Percentiles rank a stretch among this genome's conserved stretches.
These are phyloP conservation scores for Backusella morwellensis DNA, from an alignment of 192 early-diverging fungal species.

Conservation along the genomic window DNA sequence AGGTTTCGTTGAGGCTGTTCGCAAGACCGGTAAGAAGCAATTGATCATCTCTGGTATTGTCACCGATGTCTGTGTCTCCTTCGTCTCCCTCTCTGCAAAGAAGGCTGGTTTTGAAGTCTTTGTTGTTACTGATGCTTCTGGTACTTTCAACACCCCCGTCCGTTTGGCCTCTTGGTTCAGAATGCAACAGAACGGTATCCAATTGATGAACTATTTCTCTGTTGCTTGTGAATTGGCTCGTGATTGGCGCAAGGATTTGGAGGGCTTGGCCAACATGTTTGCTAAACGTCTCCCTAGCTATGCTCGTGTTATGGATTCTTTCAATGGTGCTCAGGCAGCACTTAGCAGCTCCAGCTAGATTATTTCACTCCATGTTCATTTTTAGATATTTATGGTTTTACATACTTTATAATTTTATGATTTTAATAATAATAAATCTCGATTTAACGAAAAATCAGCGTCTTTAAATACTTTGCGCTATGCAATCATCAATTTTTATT, in stretches of 20 bases:
- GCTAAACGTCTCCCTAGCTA: slow-evolving; percentile 25
- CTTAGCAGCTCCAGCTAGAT: not conserved
- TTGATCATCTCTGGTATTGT: slow-evolving; percentile 34
- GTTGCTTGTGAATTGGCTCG: slow-evolving; percentile 32
- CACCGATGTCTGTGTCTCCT: slow-evolving; percentile 37
- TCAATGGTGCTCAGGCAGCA: slow-evolving; percentile 16
- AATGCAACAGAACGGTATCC: slow-evolving; percentile 27
- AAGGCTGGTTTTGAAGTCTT: slow-evolving; percentile 34
- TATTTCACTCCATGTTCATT: not conserved
- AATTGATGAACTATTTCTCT: slow-evolving; percentile 34
- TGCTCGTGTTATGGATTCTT: slow-evolving; percentile 25
- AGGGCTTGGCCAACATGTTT: slow-evolving; percentile 26
- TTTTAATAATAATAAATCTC: not conserved
- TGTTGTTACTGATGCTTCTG: slow-evolving; percentile 35
- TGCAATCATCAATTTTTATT: no score
- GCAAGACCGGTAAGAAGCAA: slow-evolving; percentile 33
- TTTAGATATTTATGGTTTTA: not conserved
- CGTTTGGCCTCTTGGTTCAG: slow-evolving; percentile 30
- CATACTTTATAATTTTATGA: not conserved
- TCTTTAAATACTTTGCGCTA: not conserved
- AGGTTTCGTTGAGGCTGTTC: slow-evolving; percentile 26
- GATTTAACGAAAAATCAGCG: not conserved
- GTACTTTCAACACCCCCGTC: slow-evolving; percentile 26
- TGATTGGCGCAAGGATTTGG: slow-evolving; percentile 26
- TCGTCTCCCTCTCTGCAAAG: slow-evolving; percentile 34